These are phyloP conservation scores for Nyssa sinensis DNA, from an alignment of 148 eudicot genomes.

Conservation along the genomic window DNA sequence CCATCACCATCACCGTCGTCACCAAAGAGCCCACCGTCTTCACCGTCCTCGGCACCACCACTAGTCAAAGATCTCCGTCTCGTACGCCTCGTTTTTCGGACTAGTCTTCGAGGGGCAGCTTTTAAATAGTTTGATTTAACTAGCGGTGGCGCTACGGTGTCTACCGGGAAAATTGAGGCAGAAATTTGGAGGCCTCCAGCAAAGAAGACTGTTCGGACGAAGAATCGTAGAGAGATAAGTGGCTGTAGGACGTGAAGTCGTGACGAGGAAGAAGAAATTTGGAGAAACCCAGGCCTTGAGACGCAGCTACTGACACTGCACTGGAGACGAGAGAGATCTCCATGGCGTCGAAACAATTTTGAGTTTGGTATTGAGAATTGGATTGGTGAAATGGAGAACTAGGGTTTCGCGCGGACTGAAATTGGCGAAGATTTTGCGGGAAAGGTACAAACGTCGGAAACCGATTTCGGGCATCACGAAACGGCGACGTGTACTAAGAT, in stretches of 20 bases:
- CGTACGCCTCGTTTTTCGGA: slow-evolving; percentile 19
- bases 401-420: background rate
- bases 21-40: slow-evolving; percentile 22
- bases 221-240: slow-evolving; percentile 8
- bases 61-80: slow-evolving; percentile 20
- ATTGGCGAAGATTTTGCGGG: background rate
- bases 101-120: background rate
- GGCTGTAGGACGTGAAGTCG: too few species aligned
- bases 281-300: slow-evolving; percentile 20
- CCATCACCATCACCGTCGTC: slow-evolving; percentile 24
- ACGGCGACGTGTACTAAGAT: too few species aligned
- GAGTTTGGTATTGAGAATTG: background rate
- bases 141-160: slow-evolving; percentile 54
- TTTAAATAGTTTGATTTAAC: slow-evolving; percentile 27
- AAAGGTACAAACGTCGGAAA: too few species aligned
- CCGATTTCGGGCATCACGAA: too few species aligned
- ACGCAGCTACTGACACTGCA: slow-evolving; percentile 20
- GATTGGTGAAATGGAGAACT: background rate
- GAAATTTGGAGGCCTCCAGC: slow-evolving; percentile 28
- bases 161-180: slow-evolving; percentile 34
- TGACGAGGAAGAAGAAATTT: slow-evolving; percentile 22
- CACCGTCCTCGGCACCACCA: slow-evolving; percentile 27
- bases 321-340: slow-evolving; percentile 33
- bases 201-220: slow-evolving; percentile 12
- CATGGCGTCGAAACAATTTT: too few species aligned